Base-by-base conservation (phyloP, 1,284 basidiomycete genomes). In the Mycena sp. region DNA sequence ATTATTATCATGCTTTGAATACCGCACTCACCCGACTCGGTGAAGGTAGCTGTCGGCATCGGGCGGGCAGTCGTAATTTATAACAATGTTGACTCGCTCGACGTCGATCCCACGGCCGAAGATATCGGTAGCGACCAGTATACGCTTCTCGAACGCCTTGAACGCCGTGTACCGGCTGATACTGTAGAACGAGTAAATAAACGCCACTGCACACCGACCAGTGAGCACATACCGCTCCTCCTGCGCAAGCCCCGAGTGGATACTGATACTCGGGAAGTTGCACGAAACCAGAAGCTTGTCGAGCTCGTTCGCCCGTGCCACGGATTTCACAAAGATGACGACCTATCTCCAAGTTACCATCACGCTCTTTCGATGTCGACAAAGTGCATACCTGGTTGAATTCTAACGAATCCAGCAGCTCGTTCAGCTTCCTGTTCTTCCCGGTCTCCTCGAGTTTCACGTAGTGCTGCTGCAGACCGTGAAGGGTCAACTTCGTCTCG, bases 81-180 rank as follows among this genome's bases (percentile, higher is more conserved):
- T 89, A 64, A 97, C 96, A 73, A 97, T 98, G 84, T 98, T 98
- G 76, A 98, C 96, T 77, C 96, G 95, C 81, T 98, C 96, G 37
- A 98, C 96, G 84, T 98, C 96, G 76, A 98, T 98, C 79, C 96
- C 96, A 83, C 96, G 95, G 73, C 96, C 96, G 76, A 98, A 98
- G 77, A 98, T 98, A 82, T 98, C 96, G 34, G 96, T 98, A 22
- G 96, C 96, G 52, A 97, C 96, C n/a, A 98, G 87, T 77, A 98
- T 99, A 78, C 98, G 96, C 86, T 99, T 99, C 86, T 99, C 98
- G 77, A 99, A 99, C 18, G 95, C 95, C 86, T 99, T 99, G 89
- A 99, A 99, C 69, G 97, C 96, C 67, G 95, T 95, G 87, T 99
- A 99, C n/a, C 97, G 93, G 73, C 89, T 90, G 83, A 99, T 99